These are phyloP conservation scores for Candida glucosophila DNA, from an alignment of 1,139 yeast genomes.

Conservation along the genomic window DNA sequence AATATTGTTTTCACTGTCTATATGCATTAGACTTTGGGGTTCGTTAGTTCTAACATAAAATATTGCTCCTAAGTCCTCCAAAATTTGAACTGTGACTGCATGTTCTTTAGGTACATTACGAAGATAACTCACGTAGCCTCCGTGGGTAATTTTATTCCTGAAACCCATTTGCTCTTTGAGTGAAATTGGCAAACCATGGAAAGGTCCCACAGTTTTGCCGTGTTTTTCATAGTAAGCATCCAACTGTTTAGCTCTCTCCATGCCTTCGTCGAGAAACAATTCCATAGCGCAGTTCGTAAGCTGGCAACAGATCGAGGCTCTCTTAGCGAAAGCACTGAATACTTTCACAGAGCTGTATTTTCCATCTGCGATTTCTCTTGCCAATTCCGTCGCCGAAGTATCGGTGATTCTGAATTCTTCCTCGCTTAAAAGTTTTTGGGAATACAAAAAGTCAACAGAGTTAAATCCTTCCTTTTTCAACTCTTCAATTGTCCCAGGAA, in stretches of 20 bases:
- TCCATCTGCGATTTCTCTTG: constrained; percentile 24
- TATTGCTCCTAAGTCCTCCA: constrained; percentile 60
- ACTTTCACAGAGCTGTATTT: constrained; percentile 36
- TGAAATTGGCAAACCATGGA: constrained; percentile 75
- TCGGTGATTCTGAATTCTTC: constrained; percentile 43
- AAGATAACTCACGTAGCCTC: constrained; percentile 50
- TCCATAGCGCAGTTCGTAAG: constrained; percentile 29
- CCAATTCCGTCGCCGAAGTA: constrained; percentile 27
- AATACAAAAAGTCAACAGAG: constrained; percentile 34
- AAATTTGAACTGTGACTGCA: constrained; percentile 41
- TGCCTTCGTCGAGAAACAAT: constrained; percentile 26
- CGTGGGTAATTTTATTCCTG: constrained; percentile 50
- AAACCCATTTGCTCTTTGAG: constrained; percentile 64
- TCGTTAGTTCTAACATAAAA: constrained; percentile 41
- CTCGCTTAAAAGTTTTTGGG: constrained; percentile 32
- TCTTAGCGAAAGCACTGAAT: constrained; percentile 41
- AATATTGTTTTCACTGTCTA: constrained; percentile 34
- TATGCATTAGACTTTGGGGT: constrained; percentile 43
- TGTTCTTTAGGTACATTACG: constrained; percentile 42
- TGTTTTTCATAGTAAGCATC: constrained; percentile 34
- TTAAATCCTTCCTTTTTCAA: constrained; percentile 36
- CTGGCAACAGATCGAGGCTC: constrained; percentile 34
- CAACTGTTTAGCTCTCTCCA: constrained; percentile 23
- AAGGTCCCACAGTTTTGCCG: constrained; percentile 62
- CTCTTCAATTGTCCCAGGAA: constrained; percentile 31